Conservation (phyloP, 768 basidiomycete species). For the Leccinum imitatum region DNA sequence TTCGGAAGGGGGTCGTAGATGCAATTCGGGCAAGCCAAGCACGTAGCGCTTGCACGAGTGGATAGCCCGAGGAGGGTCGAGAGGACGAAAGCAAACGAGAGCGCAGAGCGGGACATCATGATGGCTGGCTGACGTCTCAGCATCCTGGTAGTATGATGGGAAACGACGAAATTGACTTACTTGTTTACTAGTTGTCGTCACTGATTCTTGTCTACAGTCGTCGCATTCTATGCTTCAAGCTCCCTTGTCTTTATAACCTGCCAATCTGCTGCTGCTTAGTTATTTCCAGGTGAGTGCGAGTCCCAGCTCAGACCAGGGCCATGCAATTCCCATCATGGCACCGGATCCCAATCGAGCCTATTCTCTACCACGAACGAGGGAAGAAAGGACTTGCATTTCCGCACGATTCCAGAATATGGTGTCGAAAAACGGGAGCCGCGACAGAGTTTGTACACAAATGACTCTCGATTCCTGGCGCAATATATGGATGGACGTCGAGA, state of each 20-base stretch:
- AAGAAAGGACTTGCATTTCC: too few species aligned
- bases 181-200: background rate
- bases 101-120: background rate
- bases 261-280: too few species aligned
- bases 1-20: conserved; percentile 4
- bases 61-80: background rate
- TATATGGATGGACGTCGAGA: too few species aligned
- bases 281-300: background rate
- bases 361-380: background rate
- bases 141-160: too few species aligned
- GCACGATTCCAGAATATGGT: too few species aligned
- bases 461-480: too few species aligned
- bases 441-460: too few species aligned
- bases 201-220: background rate
- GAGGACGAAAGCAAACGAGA: too few species aligned
- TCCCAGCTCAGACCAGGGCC: background rate
- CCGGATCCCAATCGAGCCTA: background rate
- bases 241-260: background rate
- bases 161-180: background rate
- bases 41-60: background rate
- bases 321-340: too few species aligned
- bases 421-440: too few species aligned
- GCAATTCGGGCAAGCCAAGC: background rate
- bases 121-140: background rate
- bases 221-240: background rate